Evolutionary conservation across 2,329 filamentous ascomycete genomes (phyloP).

Genomic region (Arthrobotrys iridis): DNA sequence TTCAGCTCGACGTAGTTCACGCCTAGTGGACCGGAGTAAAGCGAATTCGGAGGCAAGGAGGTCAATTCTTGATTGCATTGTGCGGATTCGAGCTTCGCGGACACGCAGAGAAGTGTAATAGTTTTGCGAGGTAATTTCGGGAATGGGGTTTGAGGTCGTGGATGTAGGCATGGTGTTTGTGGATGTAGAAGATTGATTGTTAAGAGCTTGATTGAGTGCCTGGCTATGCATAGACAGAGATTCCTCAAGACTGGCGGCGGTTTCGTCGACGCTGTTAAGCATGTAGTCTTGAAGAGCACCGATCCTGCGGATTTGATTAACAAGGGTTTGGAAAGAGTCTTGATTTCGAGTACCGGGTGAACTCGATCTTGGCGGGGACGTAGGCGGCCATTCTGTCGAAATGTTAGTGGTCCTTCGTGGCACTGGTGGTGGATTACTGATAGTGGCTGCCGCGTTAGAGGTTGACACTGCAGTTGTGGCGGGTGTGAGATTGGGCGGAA

Average conservation of each 20-base stretch:
- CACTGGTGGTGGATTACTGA: constrained; percentile 46
- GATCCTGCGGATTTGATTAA: constrained; percentile 57
- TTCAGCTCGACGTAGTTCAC: constrained; percentile 55
- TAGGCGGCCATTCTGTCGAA: constrained; percentile 43
- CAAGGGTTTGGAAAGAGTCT: constrained; percentile 56
- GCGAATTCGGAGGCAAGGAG: constrained; percentile 57
- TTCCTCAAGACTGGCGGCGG: constrained; percentile 51
- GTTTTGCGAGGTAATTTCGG: constrained; percentile 40
- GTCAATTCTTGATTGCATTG: constrained; percentile 58
- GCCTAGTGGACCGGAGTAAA: constrained; percentile 55
- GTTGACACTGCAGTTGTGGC: constrained; percentile 45
- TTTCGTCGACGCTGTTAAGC: constrained; percentile 54
- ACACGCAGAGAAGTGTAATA: constrained; percentile 53
- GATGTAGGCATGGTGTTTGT: background rate
- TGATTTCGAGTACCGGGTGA: constrained; percentile 36
- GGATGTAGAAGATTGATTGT: background rate
- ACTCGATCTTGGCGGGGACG: constrained; percentile 18
- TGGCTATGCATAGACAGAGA: constrained; percentile 45
- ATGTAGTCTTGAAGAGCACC: constrained; percentile 58
- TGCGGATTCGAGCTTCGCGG: constrained; percentile 56
- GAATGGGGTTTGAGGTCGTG: background rate
- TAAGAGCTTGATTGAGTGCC: constrained; percentile 41
- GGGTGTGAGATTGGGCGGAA: constrained; percentile 35
- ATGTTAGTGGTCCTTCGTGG: constrained; percentile 34
- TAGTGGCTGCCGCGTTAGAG: constrained; percentile 46